Evolutionary conservation across 305 asterid species (phyloP).

Genomic region (Striga hermonthica): DNA sequence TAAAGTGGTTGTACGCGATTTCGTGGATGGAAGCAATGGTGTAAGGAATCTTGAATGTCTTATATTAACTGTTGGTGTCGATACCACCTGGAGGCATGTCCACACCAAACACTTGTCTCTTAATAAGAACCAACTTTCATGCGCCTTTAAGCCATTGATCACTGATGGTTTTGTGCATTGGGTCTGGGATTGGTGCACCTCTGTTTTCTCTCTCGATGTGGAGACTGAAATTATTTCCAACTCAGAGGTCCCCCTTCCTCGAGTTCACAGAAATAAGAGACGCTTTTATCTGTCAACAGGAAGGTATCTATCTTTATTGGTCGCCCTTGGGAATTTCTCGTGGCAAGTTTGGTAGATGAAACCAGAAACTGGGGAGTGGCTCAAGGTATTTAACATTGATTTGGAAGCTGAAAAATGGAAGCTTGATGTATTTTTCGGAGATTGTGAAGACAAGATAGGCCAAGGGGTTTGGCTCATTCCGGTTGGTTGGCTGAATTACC

Average conservation of each 20-base stretch:
- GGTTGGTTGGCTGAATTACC: not conserved
- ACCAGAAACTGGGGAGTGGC: not conserved
- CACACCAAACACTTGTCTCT: not conserved
- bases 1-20: not conserved
- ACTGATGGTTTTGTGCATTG: not conserved
- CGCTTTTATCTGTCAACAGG: not conserved
- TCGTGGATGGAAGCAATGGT: not conserved
- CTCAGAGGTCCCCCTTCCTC: not conserved
- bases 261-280: not conserved
- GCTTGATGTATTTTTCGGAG: not conserved
- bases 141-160: not conserved
- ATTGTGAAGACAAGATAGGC: too few species aligned
- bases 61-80: not conserved
- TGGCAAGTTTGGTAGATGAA: not conserved
- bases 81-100: constrained; percentile 1
- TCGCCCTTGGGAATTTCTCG: not conserved
- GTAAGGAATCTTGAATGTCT: too few species aligned
- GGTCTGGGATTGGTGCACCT: not conserved
- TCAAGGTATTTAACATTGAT: not conserved
- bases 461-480: not conserved
- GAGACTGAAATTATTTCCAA: not conserved
- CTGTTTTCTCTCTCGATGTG: not conserved
- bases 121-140: not conserved
- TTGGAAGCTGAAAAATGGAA: not conserved
- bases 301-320: not conserved